Base-by-base conservation (phyloP, 169 alveolate genomes). In the Plasmodium inui region DNA sequence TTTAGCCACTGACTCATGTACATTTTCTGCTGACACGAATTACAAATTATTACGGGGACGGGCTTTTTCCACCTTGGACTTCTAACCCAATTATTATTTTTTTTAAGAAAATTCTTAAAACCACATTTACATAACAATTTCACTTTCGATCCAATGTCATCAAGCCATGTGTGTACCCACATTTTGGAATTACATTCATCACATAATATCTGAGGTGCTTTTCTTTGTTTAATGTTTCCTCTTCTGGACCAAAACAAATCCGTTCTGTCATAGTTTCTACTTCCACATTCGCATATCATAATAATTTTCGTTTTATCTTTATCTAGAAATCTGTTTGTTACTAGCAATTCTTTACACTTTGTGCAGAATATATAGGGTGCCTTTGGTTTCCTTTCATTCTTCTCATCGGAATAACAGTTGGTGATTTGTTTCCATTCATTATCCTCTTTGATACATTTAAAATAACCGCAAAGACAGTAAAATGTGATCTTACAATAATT, bases 91-190 rank as follows among this genome's bases (percentile, higher is more conserved):
- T 61, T 80, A 37, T 89, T 81, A 67, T 89, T 89, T 89, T 89
- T 81, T 80, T 89, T 89, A 2, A 81, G 50, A 44, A 80, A 89
- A 71, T 89, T 89, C 82, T 89, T 89, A 89, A 89, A 89, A 37
- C 94, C 94, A 81, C 94, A 89, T 67, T 89, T 89, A 67, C 94
- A 89, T 67, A 89, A 46, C 39, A 89, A 80, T 89, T 89, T 89
- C 7, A 89, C 94, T 67, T 89, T 89, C 2, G 94, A 89, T 44
- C 94, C 94, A 39, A 89, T 89, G 74, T 89, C 94, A 80, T 89
- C 94, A 22, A 89, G 83, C 94, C 94, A 89, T 34, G 94, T 89
- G 71, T 89, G 94, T 61, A 89, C 94, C 94, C 94, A 89, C 94
- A 89, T 89, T 46, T 89, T 89, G 4, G 94, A 89, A 61, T 89